A percentile compares a stretch with the other conserved stretches of the same genome.
These are phyloP conservation scores for Sherardia arvensis DNA, from an alignment of 257 asterid species.

Conservation along the genomic window DNA sequence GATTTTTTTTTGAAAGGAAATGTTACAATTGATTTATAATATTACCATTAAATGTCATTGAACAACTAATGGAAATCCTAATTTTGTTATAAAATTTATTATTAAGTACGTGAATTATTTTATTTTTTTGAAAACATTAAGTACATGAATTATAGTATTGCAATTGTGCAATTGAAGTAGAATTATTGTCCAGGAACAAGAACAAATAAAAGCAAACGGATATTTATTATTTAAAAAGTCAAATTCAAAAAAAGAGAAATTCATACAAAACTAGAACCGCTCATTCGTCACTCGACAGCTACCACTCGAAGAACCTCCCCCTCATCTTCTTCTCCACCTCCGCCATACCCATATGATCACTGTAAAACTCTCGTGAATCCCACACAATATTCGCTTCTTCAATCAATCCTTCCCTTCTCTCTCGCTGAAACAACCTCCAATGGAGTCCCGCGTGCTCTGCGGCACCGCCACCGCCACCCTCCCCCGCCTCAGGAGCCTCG, in stretches of 20 bases:
- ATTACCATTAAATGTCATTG: too few species aligned
- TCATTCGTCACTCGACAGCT: constrained; percentile 35
- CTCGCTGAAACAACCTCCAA: constrained; percentile 25
- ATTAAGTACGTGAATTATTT: too few species aligned
- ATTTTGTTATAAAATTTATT: too few species aligned
- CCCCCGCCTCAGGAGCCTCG: constrained; percentile 57
- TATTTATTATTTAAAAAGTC: not conserved
- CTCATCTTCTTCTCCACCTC: constrained; percentile 19
- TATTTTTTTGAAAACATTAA: too few species aligned
- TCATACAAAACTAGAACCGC: constrained; percentile 33
- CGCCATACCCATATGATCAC: constrained; percentile 8
- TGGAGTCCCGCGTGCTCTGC: constrained; percentile 90
- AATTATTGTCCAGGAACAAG: not conserved
- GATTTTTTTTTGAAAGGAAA: too few species aligned
- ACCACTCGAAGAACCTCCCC: constrained; percentile 24
- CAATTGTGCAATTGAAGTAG: too few species aligned
- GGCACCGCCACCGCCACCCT: constrained; percentile 73
- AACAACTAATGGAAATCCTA: too few species aligned
- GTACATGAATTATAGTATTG: too few species aligned
- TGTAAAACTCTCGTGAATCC: not conserved
- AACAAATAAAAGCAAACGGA: not conserved
- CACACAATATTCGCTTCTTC: not conserved
- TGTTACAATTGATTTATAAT: too few species aligned
- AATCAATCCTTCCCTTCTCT: not conserved
- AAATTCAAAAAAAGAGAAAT: not conserved